Evolutionary conservation across 768 basidiomycete species (phyloP), one percentile per base, ranked within the genome.

Genomic region (Epithele typhae): DNA sequence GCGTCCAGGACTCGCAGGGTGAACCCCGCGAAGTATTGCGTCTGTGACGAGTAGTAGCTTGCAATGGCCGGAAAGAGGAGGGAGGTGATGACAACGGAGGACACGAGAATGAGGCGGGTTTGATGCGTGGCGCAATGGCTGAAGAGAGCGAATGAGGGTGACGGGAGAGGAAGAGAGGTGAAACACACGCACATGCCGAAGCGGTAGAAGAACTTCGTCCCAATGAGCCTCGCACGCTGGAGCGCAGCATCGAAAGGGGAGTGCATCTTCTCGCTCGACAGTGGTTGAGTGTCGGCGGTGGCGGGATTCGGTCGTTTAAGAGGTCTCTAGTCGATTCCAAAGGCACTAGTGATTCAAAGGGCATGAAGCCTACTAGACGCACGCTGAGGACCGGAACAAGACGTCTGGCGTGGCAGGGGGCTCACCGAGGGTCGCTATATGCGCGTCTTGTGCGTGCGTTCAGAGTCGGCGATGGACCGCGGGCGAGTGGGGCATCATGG

Each of bases 111-210:
- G 40, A 93, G 81, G 43, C 89, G 82, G 45, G 90, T 89, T 66
- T 92, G 92, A 65, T 92, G 89, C 1, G 85, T 89, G 52, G 91
- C 88, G 59, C 90, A 92, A 61, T 92, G 90, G 48, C 90, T 92
- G 57, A 11, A 50, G 33, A 40, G n/a, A 46, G 45, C 12, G 27
- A 23, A 15, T 18, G 12, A 40, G 33, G 41, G 43, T 17, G 11
- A 25, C 38, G 22, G 22, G 23, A 32, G 12, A 25, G 52, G 11
- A 25, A 45, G 35, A 25, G 30, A 46, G 22, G 37, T 11, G 18
- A 32, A 30, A 25, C 45, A 25, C 42, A 80, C 88, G 61, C 67
- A 90, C 88, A 91, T 71, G 68, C 88, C 88, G 60, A 91, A 89
- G 40, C 77, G 77, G 44, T 83, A 78, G 63, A 89, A 82, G 57